Percentiles rank a stretch among this genome's conserved stretches.
phyloP scores from a whole-genome alignment of 2,329 filamentous ascomycete species.

The Fusarium pseudoanthophilum region DNA sequence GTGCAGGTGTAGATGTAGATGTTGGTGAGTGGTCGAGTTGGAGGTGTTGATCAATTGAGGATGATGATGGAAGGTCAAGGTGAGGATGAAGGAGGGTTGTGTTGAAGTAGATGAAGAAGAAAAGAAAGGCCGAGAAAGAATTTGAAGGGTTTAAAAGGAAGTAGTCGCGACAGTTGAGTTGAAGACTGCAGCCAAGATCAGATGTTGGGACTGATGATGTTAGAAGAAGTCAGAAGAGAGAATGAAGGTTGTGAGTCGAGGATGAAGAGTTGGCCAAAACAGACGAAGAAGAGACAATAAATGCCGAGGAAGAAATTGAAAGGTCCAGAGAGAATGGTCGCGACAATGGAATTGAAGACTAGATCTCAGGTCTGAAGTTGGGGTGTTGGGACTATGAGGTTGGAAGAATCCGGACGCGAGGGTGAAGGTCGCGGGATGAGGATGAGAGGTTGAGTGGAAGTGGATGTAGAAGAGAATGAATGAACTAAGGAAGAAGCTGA shows the following conservation, averaged over 20 bases:
- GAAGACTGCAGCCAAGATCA: background rate
- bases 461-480: background rate
- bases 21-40: background rate
- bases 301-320: rapidly evolving
- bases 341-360: background rate
- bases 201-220: background rate
- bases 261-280: too few relatives aligned
- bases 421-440: background rate
- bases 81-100: too few relatives aligned
- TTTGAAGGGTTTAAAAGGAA: rapidly evolving
- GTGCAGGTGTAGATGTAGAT: background rate
- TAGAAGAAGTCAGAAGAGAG: background rate
- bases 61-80: too few relatives aligned
- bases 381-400: background rate
- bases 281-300: background rate
- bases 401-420: background rate
- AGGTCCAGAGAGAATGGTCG: rapidly evolving
- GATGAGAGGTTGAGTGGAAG: rapidly evolving
- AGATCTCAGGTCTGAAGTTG: background rate
- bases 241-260: too few relatives aligned
- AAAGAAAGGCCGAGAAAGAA: rapidly evolving
- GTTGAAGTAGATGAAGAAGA: too few relatives aligned
- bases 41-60: background rate
- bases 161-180: background rate
- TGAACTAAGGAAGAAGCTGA: background rate